These are phyloP conservation scores for Colletotrichum sp. DNA, from an alignment of 2,329 filamentous ascomycete species.

Conservation along the genomic window DNA sequence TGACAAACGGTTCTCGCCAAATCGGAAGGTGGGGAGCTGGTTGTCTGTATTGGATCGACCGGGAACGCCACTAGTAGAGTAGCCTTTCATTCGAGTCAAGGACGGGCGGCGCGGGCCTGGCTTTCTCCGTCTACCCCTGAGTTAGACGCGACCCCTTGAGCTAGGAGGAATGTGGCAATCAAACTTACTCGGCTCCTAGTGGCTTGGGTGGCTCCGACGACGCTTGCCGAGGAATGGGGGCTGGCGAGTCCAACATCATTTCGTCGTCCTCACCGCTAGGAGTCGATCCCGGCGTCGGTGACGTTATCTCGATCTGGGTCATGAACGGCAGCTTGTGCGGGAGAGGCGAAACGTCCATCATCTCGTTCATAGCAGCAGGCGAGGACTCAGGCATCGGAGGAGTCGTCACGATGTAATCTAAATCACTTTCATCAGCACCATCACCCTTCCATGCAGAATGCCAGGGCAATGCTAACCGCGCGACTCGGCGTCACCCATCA, in stretches of 20 bases:
- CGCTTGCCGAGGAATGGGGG: constrained; percentile 48
- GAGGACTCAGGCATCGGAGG: constrained; percentile 85
- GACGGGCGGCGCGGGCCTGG: constrained; percentile 75
- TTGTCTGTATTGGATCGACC: constrained; percentile 65
- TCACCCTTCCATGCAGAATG: not conserved
- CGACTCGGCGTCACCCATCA: constrained; percentile 62
- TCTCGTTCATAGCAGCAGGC: constrained; percentile 71
- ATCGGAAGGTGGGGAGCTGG: constrained; percentile 76
- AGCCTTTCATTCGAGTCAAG: constrained; percentile 75
- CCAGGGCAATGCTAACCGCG: constrained; percentile 57
- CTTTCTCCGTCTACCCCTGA: constrained; percentile 62
- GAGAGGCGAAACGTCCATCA: constrained; percentile 93
- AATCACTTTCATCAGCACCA: constrained; percentile 26
- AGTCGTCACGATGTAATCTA: constrained; percentile 75
- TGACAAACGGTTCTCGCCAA: constrained; percentile 46
- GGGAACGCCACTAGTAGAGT: constrained; percentile 69
- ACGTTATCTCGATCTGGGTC: constrained; percentile 69
- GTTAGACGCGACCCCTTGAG: constrained; percentile 19
- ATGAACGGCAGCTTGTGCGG: constrained; percentile 81
- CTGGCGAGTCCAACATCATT: constrained; percentile 63
- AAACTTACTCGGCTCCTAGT: constrained; percentile 56
- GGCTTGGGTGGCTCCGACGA: constrained; percentile 55
- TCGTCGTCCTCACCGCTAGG: constrained; percentile 50
- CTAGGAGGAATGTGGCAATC: not conserved
- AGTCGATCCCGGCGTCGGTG: constrained; percentile 68